Percentiles rank a stretch among this genome's conserved stretches.
Evolutionary conservation across 176 grass and related monocot species (phyloP).

Genomic region (Raddia distichophylla): DNA sequence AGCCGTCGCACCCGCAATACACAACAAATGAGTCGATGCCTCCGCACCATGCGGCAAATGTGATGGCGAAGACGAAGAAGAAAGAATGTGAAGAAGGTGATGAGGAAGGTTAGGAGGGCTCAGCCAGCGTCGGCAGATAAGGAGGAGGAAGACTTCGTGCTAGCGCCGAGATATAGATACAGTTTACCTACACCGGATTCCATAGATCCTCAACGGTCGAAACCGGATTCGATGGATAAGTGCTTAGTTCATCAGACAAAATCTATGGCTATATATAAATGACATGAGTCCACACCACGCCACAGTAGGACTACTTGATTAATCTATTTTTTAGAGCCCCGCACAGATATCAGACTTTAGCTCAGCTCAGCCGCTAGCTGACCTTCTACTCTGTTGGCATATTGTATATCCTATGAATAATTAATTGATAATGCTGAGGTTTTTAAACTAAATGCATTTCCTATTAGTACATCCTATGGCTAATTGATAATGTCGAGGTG

Average conservation of each 20-base stretch:
- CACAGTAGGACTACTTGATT: neutral
- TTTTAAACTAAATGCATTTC: neutral
- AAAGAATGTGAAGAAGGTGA: too few relatives aligned
- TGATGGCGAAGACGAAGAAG: too few relatives aligned
- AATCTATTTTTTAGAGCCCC: neutral
- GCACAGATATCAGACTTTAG: neutral
- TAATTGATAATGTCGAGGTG: neutral
- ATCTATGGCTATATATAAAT: neutral
- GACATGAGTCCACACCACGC: neutral
- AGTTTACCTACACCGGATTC: too few relatives aligned
- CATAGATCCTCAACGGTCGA: too few relatives aligned
- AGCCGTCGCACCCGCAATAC: too few relatives aligned
- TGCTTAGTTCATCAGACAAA: neutral
- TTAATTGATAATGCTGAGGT: neutral
- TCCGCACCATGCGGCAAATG: too few relatives aligned
- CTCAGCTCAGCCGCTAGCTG: slow-evolving; percentile 17
- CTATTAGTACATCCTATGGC: neutral
- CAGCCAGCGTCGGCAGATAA: too few relatives aligned
- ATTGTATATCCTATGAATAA: neutral
- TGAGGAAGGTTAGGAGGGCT: too few relatives aligned
- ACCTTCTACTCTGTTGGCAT: neutral
- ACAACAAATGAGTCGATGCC: too few relatives aligned
- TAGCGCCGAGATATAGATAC: too few relatives aligned
- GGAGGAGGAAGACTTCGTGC: too few relatives aligned
- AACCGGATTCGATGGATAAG: neutral